Evolutionary conservation across 805 yeast genomes (phyloP), one percentile per base, ranked within the genome.

Genomic region (Nakazawaea peltata): DNA sequence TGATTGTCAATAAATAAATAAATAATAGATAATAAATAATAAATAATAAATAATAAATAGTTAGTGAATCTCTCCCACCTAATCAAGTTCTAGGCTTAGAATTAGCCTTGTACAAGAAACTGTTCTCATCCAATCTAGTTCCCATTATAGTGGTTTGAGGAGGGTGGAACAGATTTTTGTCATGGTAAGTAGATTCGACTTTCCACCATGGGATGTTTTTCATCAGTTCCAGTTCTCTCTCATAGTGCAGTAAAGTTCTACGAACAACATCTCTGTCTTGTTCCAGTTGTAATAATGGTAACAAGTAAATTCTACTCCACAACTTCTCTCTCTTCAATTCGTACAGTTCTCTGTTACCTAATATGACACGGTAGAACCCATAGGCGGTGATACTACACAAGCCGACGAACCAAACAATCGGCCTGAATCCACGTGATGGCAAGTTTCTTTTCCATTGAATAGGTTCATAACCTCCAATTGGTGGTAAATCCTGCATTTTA

Each of bases 401-500:
- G 25, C 79, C 73, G 52, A 73, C 74, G 41, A 84, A 67, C 63
- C 80, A 84, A 29, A 82, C 65, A 28, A 74, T 62, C 12, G 94
- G 92, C 39, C 90, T 66, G 63, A 84, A 84, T 2, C 95, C 95
- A 46, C 95, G 68, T 2, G 90, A 63, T 17, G 95, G 95, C 32
- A 85, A 61, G 57, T 84, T 80, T 55, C 94, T 74, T 62, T 80
- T 81, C 94, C 94, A 85, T 63, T 84, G 95, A 41, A 85, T 73
- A 29, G 82, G 81, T 44, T 81, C 87, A 51, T 85, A 84, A 42
- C 95, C 94, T 39, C 83, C 85, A 48, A 73, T 65, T 39, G 95
- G 95, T 51, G 95, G 95, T 52, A 85, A 63, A 52, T 85, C 95
- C 68, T 85, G 95, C 26, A 21, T 8, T 21, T 21, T 21, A 21